A percentile compares a stretch with the other conserved stretches of the same genome.
Evolutionary conservation across 352 stramenopile genomes (phyloP).

Genomic region (Pythium plurisporium): DNA sequence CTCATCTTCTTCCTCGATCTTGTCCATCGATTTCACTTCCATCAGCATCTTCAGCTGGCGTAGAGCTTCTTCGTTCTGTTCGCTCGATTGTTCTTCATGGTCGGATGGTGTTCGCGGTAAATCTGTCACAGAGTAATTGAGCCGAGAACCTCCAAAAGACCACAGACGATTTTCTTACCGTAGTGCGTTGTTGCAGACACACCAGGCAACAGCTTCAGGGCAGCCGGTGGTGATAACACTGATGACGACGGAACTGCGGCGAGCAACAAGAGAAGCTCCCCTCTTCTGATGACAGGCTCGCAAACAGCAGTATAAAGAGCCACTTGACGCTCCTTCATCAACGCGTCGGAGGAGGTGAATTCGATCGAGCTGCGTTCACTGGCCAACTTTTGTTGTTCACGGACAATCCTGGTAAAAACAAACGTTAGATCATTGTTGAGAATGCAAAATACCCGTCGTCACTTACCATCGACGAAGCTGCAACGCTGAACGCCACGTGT

Average conservation of each 20-base stretch:
- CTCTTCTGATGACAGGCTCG: constrained; percentile 68
- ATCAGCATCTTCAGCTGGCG: constrained; percentile 64
- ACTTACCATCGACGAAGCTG: constrained; percentile 76
- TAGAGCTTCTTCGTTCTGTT: constrained; percentile 34
- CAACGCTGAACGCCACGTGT: constrained; percentile 70
- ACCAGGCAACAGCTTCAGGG: constrained; percentile 69
- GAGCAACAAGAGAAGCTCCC: constrained; percentile 59
- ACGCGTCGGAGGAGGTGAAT: neutral
- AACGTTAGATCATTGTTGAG: neutral
- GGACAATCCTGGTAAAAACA: constrained; percentile 60
- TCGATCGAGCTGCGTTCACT: constrained; percentile 16
- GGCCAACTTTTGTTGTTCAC: constrained; percentile 83
- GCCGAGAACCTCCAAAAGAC: neutral
- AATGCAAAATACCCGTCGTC: neutral
- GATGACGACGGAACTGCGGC: constrained; percentile 31
- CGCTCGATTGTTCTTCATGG: constrained; percentile 3
- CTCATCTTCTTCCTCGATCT: constrained; percentile 83
- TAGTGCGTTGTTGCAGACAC: constrained; percentile 54
- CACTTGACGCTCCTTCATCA: constrained; percentile 61
- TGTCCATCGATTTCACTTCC: constrained; percentile 67
- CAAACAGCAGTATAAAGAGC: constrained; percentile 75
- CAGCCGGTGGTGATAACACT: constrained; percentile 1
- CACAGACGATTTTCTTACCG: constrained; percentile 24
- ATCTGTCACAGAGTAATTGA: neutral
- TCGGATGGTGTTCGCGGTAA: neutral